Base-by-base conservation (phyloP, 257 asterid genomes). In the Penstemon barbatus region DNA sequence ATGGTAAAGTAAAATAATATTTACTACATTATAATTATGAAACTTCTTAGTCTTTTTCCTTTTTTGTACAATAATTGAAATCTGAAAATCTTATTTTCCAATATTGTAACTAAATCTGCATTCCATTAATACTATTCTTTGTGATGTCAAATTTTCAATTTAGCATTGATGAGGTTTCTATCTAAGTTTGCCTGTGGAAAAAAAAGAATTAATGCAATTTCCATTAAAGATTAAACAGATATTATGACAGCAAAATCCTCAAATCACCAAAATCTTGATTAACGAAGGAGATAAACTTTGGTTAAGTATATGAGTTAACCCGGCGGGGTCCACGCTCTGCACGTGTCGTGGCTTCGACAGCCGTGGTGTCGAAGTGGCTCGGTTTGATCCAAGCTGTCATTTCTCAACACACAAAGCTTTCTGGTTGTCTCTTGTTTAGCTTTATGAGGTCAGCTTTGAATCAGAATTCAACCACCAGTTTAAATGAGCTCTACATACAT, bases 111-210 rank as follows among this genome's bases (percentile, higher is more conserved):
- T 4, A 53, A 36, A 40, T n/a, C 41, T 33, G 7, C 13, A 59
- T 43, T 42, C 25, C 54, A 43, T 4, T 64, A 3, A 43, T 41
- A 40, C 10, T 11, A 68, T 12, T 33, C 54, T 44, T 53, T 42
- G 10, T 41, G 49, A 42, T 52, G 54, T 59, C 12, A 45, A 42
- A 40, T 59, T 52, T 41, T 9, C 66, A 54, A 39, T 57, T 1
- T 60, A 38, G 42, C 60, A 68, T 74, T 73, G 54, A 73, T 73
- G 68, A 58, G 43, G 43, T 15, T 43, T 9, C 61, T 51, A 66
- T 51, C 48, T 42, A 43, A 43, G 18, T 61, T 43, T 18, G 40
- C 13, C 49, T 62, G 55, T 25, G 37, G n/a, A 40, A 54, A 10
- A 10, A 33, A 12, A 18, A 62, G 54, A 4, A 63, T 62, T 63